Conservation (phyloP, 345 rosid species). For the Murraya paniculata region DNA sequence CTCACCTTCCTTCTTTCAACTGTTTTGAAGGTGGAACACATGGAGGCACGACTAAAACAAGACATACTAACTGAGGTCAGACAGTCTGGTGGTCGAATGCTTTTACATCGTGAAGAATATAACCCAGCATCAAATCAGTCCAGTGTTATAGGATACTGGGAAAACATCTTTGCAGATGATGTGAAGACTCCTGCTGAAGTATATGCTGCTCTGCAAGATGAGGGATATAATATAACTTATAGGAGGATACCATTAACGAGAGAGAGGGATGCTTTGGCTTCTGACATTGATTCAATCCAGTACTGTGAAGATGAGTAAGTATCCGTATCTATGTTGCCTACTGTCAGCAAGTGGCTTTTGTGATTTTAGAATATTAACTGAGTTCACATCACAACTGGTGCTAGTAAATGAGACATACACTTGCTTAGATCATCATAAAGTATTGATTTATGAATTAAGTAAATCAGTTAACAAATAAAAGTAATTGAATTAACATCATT, state of each 20-base stretch:
- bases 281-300: slow-evolving; percentile 87
- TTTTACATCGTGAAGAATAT: slow-evolving; percentile 94
- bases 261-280: slow-evolving; percentile 88
- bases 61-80: slow-evolving; percentile 77
- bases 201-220: slow-evolving; percentile 65
- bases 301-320: slow-evolving; percentile 73
- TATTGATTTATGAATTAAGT: not conserved
- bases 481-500: not conserved
- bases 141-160: slow-evolving; percentile 91
- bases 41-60: slow-evolving; percentile 87
- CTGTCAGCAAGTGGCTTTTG: not conserved
- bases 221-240: slow-evolving; percentile 64
- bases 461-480: not conserved
- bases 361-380: not conserved
- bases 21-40: slow-evolving; percentile 69
- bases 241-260: slow-evolving; percentile 91
- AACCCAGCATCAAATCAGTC: slow-evolving; percentile 65
- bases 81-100: slow-evolving; percentile 77
- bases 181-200: slow-evolving; percentile 95
- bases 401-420: not conserved
- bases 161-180: slow-evolving; percentile 71
- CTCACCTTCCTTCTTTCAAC: slow-evolving; percentile 13
- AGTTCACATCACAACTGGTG: slow-evolving; percentile 4
- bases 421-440: not conserved
- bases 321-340: slow-evolving; percentile 10